Evolutionary conservation across 495 filamentous ascomycete species (phyloP), one percentile per base, ranked within the genome.

Genomic region (Jackrogersella minutella): DNA sequence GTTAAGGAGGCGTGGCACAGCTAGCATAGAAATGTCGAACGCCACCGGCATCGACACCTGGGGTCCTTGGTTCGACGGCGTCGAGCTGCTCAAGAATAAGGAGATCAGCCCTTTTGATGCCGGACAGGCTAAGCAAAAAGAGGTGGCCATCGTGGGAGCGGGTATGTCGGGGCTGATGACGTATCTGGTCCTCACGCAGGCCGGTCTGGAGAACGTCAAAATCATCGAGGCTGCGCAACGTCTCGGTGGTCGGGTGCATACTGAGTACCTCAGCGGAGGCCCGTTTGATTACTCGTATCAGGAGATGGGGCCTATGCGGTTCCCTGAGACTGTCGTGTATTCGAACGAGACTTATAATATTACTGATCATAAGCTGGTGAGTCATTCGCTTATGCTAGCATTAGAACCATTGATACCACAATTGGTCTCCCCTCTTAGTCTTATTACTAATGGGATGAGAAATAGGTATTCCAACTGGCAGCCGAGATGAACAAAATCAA

Each of bases 241-340:
- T n/a, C 70, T 81, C 5, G 73, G 76, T 43, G 80, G 89, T 2
- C 80, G 87, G 2, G 84, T 91, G 19, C 84, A 85, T 56, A 90
- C 87, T 3, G 81, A 81, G 39, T 90, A 90, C 55, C 80, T 90
- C 0, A 82, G 79, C 22, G 80, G 84, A 22, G 80, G 82, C 0
- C 86, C 87, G 0, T 84, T 86, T 21, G 79, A 91, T 13, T 90
- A 90, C 59, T 86, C 88, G 40, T 91, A 91, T 58, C 88, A 91
- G 66, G 89, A 91, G 69, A 91, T 91, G 89, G 89, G 89, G 0
- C 87, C 88, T 0, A 90, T 91, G 89, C 80, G 88, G 3, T 91
- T 80, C 56, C 80, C 88, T 30, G 79, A 82, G 5, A 86, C 78
- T 0, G 81, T 85, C 68, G 63, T 74, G 0, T 78, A 78, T 24